phyloP scores from a whole-genome alignment of 2,329 filamentous ascomycete genomes.

The Botrytis aclada region DNA sequence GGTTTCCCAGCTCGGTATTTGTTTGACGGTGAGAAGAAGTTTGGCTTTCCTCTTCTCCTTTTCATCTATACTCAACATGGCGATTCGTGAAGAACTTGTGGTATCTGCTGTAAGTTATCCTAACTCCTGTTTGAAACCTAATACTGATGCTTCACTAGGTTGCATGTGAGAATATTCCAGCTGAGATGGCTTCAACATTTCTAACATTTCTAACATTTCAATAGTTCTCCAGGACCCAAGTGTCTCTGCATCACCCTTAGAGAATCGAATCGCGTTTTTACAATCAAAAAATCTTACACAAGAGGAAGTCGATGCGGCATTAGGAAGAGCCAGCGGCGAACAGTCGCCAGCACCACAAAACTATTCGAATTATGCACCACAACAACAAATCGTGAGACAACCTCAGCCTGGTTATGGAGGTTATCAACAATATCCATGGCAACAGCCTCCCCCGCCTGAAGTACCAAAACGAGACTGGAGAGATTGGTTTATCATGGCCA shows the following conservation, averaged over 20 bases:
- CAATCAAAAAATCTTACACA: conserved; percentile 96
- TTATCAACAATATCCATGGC: conserved; percentile 55
- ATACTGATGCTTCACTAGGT: conserved; percentile 34
- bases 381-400: conserved; percentile 43
- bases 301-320: conserved; percentile 85
- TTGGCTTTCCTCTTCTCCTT: neutral
- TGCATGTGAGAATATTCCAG: conserved; percentile 35
- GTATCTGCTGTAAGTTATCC: conserved; percentile 67
- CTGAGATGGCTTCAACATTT: conserved; percentile 12
- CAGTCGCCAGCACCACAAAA: conserved; percentile 41
- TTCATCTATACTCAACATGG: conserved; percentile 48
- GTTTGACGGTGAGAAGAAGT: conserved; percentile 8
- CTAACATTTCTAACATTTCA: conserved; percentile 27
- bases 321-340: conserved; percentile 69
- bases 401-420: conserved; percentile 45
- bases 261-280: conserved; percentile 88
- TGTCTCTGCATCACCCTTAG: conserved; percentile 82
- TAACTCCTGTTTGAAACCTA: conserved; percentile 20
- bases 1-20: conserved; percentile 1
- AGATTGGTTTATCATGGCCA: conserved; percentile 99
- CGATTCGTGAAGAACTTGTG: conserved; percentile 92
- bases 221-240: conserved; percentile 91
- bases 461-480: conserved; percentile 87
- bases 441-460: conserved; percentile 52
- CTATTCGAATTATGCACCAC: conserved; percentile 42